phyloP scores from a whole-genome alignment of 1,139 yeast species.

The Scheffersomyces quercinus region DNA sequence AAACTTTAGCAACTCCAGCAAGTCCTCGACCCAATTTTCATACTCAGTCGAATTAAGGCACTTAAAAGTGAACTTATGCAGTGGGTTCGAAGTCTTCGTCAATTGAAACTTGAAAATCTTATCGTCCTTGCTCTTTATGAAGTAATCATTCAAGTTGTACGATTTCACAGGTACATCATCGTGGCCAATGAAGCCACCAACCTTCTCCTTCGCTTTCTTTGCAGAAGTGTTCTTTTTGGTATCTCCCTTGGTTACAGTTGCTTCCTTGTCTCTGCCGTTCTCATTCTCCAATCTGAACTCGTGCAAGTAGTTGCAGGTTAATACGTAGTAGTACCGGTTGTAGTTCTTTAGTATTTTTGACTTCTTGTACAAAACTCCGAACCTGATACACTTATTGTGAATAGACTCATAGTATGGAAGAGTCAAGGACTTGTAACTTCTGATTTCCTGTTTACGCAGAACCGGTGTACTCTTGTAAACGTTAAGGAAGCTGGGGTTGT shows the following conservation, averaged over 20 bases:
- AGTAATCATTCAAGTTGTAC: slow-evolving; percentile 44
- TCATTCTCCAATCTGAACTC: slow-evolving; percentile 42
- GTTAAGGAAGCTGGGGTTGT: slow-evolving; percentile 40
- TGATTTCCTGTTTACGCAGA: slow-evolving; percentile 28
- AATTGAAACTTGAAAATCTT: slow-evolving; percentile 37
- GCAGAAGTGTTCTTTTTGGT: slow-evolving; percentile 6
- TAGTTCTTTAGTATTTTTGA: slow-evolving; percentile 45
- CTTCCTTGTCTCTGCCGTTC: slow-evolving; percentile 11
- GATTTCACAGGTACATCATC: slow-evolving; percentile 45
- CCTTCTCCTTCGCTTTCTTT: slow-evolving; percentile 22
- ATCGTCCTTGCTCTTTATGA: slow-evolving; percentile 35
- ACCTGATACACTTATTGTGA: slow-evolving; percentile 47
- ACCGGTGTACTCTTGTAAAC: slow-evolving; percentile 25
- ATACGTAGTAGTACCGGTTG: slow-evolving; percentile 37
- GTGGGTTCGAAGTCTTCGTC: slow-evolving; percentile 26
- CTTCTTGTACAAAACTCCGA: slow-evolving; percentile 45
- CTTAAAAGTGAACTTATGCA: slow-evolving; percentile 40
- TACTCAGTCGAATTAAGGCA: slow-evolving; percentile 35
- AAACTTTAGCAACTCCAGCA: slow-evolving; percentile 39
- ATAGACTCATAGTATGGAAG: slow-evolving; percentile 41
- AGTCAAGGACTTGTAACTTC: slow-evolving; percentile 29
- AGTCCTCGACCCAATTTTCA: slow-evolving; percentile 39
- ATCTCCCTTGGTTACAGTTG: slow-evolving; percentile 3
- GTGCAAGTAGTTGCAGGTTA: slow-evolving; percentile 48
- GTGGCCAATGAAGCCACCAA: slow-evolving; percentile 45